Conservation (phyloP, 768 basidiomycete genomes). For the Hydnomerulius pinastri region DNA sequence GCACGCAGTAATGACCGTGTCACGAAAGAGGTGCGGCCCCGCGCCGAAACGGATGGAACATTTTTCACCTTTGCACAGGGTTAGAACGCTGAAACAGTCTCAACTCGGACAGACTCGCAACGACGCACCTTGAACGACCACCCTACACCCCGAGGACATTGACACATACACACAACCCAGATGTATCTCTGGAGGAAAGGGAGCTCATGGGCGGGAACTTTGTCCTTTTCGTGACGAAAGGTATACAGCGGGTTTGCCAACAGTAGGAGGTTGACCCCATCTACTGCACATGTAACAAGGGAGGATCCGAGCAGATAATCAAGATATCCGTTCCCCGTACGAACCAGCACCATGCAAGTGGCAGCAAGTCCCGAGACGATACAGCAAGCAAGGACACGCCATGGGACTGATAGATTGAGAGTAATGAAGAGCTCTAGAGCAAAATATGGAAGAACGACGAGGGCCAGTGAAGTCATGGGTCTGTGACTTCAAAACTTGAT, state of each 20-base stretch:
- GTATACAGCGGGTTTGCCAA: constrained; percentile 1
- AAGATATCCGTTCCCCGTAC: constrained; percentile 1
- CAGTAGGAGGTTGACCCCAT: constrained; percentile 2
- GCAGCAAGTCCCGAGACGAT: neutral
- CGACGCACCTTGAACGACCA: constrained; percentile 5
- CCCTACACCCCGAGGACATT: constrained; percentile 5
- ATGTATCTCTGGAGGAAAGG: constrained; percentile 2
- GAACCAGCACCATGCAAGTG: neutral
- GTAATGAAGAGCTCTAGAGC: neutral
- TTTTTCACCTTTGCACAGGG: constrained; percentile 8
- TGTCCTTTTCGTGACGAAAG: neutral
- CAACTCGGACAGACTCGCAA: too few relatives aligned
- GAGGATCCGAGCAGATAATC: constrained; percentile 1
- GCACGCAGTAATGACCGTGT: neutral
- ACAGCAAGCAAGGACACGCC: neutral
- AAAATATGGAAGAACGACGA: neutral
- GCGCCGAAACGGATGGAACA: neutral
- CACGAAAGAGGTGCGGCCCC: constrained; percentile 2
- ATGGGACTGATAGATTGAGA: neutral
- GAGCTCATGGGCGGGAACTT: neutral
- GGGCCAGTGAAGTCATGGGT: neutral
- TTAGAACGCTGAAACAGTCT: neutral
- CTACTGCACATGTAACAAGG: neutral
- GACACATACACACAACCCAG: neutral
- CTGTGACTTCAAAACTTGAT: neutral